These are phyloP conservation scores for cucumber (Cucumis sativus) DNA, from an alignment of 306 rosid genomes.

Conservation along the genomic window Cucumber_9930_V3 NC_026657.2:866001-866500, in stretches of 20 bases:
- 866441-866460: conserved; percentile 3
- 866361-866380: conserved; percentile 16
- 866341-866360: neutral
- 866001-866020: conserved; percentile 21
- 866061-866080: conserved; percentile 32
- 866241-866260: conserved; percentile 4
- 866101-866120: conserved; percentile 29
- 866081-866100: conserved; percentile 14
- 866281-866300: conserved; percentile 11
- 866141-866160: conserved; percentile 21
- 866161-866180: conserved; percentile 22
- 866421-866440: conserved; percentile 14
- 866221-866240: conserved; percentile 1
- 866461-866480: neutral
- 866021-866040: conserved; percentile 27
- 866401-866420: conserved; percentile 31
- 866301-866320: conserved; percentile 4
- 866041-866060: conserved; percentile 21
- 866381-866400: conserved; percentile 66
- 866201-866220: conserved; percentile 4
- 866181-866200: conserved; percentile 1
- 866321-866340: neutral
- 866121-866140: conserved; percentile 16
- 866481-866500: conserved; percentile 5
- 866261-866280: neutral